Evolutionary conservation across 1,284 basidiomycete genomes (phyloP).

Genomic region (Naganishia albida): DNA sequence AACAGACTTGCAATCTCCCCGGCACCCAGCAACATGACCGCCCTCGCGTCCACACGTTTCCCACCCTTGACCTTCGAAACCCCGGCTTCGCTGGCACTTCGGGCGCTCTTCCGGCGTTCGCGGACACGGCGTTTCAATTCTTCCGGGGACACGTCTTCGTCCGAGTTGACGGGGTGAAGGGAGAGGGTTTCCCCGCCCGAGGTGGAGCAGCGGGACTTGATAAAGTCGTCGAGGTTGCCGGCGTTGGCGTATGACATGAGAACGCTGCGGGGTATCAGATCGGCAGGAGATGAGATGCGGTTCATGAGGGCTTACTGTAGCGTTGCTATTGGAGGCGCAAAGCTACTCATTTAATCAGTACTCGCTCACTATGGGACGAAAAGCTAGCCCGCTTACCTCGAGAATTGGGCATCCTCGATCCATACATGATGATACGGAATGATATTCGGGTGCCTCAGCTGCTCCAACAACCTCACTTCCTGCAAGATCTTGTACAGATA

Average conservation of each 20-base stretch:
- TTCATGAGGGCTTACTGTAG: conserved; percentile 63
- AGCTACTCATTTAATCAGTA: not conserved
- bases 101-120: conserved; percentile 39
- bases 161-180: conserved; percentile 32
- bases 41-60: conserved; percentile 54
- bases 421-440: conserved; percentile 94
- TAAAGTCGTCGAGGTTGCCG: conserved; percentile 78
- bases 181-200: conserved; percentile 37
- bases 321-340: conserved; percentile 74
- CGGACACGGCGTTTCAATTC: conserved; percentile 63
- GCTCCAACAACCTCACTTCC: conserved; percentile 80
- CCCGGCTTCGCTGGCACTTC: not conserved
- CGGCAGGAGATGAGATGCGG: not conserved
- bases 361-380: not conserved
- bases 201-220: conserved; percentile 63
- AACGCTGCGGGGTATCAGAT: conserved; percentile 59
- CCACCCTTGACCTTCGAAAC: not conserved
- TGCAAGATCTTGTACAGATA: conserved; percentile 78
- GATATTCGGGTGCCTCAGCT: conserved; percentile 86
- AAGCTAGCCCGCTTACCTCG: conserved; percentile 47
- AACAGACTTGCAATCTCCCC: conserved; percentile 78
- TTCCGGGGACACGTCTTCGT: conserved; percentile 52
- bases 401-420: conserved; percentile 83
- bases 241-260: conserved; percentile 93
- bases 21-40: conserved; percentile 75